Conservation (phyloP, 306 rosid species). For the Prunus salicina region DNA sequence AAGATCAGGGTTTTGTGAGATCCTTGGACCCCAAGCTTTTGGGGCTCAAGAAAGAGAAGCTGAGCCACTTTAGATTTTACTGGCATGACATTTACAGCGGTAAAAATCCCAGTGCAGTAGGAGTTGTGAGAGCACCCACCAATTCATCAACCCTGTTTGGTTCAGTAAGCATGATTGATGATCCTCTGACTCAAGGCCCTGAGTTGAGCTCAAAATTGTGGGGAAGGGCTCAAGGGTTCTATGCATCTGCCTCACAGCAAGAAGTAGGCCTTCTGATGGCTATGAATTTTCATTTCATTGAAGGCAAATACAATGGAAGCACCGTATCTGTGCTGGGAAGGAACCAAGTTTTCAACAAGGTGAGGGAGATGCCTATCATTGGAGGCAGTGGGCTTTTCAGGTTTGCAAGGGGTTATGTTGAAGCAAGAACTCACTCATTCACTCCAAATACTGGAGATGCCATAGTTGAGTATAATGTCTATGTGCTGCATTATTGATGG, state of each 20-base stretch:
- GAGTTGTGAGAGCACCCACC: conserved; percentile 15
- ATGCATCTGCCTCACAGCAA: conserved; percentile 44
- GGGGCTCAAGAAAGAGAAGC: conserved; percentile 42
- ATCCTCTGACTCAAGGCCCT: conserved; percentile 33
- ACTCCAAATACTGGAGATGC: conserved; percentile 37
- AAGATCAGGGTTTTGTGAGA: conserved; percentile 20
- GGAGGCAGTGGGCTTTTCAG: conserved; percentile 80
- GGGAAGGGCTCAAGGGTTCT: conserved; percentile 57
- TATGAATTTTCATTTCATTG: conserved; percentile 53
- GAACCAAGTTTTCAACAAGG: conserved; percentile 39
- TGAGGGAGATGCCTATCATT: conserved; percentile 77
- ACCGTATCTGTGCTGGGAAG: conserved; percentile 61
- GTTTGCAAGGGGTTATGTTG: conserved; percentile 67
- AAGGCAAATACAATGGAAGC: conserved; percentile 77
- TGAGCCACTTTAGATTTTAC: conserved; percentile 45
- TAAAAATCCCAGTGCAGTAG: conserved; percentile 22
- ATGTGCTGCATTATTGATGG: conserved; percentile 40
- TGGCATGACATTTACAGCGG: conserved; percentile 46
- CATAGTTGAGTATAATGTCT: conserved; percentile 52
- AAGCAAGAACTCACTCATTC: conserved; percentile 37
- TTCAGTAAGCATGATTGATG: conserved; percentile 19
- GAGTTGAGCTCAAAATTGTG: conserved; percentile 29
- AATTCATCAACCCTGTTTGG: conserved; percentile 37
- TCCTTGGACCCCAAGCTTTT: conserved; percentile 16
- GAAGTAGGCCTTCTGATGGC: conserved; percentile 52